Conservation (phyloP, 306 rosid genomes). For the Phaseolus lunatus region DNA sequence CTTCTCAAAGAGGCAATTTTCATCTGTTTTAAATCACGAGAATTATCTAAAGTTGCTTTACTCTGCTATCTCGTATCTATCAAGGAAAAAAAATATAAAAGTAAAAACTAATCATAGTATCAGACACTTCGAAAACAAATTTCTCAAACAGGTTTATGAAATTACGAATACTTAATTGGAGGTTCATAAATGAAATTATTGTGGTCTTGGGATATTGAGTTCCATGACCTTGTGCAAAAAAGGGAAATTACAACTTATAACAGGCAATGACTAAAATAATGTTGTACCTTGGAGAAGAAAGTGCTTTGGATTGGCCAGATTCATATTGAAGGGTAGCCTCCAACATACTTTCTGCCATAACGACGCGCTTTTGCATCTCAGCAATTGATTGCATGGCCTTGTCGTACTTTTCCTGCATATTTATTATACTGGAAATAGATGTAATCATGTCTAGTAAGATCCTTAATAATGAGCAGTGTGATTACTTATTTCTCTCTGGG, state of each 20-base stretch:
- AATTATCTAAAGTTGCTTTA: constrained; percentile 4
- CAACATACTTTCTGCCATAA: constrained; percentile 88
- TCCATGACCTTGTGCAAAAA: constrained; percentile 30
- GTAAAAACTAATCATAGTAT: background rate
- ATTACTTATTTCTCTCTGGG: constrained; percentile 33
- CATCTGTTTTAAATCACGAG: constrained; percentile 27
- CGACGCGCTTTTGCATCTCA: constrained; percentile 84
- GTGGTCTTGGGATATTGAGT: constrained; percentile 19
- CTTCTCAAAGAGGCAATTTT: constrained; percentile 30
- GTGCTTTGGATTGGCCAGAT: constrained; percentile 92
- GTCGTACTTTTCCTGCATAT: constrained; percentile 89
- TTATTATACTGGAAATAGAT: constrained; percentile 47
- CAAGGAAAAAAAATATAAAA: background rate
- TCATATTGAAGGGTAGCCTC: constrained; percentile 96
- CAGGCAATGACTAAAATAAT: constrained; percentile 30
- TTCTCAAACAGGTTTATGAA: constrained; percentile 29
- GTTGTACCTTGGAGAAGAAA: constrained; percentile 77
- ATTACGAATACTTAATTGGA: constrained; percentile 28
- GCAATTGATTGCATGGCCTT: constrained; percentile 70
- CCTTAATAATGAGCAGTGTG: constrained; percentile 36
- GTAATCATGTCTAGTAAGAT: constrained; percentile 51
- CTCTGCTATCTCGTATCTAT: background rate
- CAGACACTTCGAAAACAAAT: background rate
- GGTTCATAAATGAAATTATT: constrained; percentile 19
- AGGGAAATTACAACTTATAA: constrained; percentile 7